Evolutionary conservation across 805 yeast genomes (phyloP).

Genomic region (Schwanniomyces occidentalis): DNA sequence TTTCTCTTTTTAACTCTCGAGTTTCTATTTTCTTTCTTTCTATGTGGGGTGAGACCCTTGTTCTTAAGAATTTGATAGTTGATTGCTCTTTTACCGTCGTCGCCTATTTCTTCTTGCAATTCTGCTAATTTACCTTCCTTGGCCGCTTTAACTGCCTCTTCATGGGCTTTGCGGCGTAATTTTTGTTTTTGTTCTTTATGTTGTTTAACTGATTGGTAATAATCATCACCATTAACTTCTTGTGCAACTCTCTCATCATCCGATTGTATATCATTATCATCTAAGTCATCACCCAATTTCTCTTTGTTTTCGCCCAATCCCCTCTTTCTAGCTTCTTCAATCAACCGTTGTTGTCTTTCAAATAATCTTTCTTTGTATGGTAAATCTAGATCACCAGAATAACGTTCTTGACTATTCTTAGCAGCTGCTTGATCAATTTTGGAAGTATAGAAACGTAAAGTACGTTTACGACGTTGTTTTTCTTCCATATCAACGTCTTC

Average conservation of each 20-base stretch:
- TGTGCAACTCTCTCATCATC: conserved; percentile 48
- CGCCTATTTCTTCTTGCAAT: conserved; percentile 62
- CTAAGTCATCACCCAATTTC: conserved; percentile 57
- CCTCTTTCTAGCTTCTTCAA: conserved; percentile 85
- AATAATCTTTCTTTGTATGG: conserved; percentile 89
- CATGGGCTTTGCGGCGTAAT: conserved; percentile 63
- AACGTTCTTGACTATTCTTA: conserved; percentile 44
- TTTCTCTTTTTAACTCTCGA: conserved; percentile 98
- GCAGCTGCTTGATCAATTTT: conserved; percentile 84
- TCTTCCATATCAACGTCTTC: conserved; percentile 88
- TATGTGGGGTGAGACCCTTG: conserved; percentile 90
- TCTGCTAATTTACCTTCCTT: conserved; percentile 82
- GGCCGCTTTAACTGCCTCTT: conserved; percentile 72
- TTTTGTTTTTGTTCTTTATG: conserved; percentile 49
- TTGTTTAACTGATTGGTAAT: conserved; percentile 56
- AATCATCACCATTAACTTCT: conserved; percentile 52
- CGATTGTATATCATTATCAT: conserved; percentile 47
- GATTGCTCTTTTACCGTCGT: conserved; percentile 89
- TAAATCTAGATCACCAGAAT: conserved; percentile 83
- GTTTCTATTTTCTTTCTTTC: conserved; percentile 92
- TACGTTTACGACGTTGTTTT: conserved; percentile 72
- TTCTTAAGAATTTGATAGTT: conserved; percentile 94
- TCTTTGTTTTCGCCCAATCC: conserved; percentile 54
- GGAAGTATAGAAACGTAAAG: conserved; percentile 93
- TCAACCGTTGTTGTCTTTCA: conserved; percentile 84